Evolutionary conservation across 2,329 filamentous ascomycete species (phyloP), one percentile per base, ranked within the genome.

Genomic region (Fusarium compactum): DNA sequence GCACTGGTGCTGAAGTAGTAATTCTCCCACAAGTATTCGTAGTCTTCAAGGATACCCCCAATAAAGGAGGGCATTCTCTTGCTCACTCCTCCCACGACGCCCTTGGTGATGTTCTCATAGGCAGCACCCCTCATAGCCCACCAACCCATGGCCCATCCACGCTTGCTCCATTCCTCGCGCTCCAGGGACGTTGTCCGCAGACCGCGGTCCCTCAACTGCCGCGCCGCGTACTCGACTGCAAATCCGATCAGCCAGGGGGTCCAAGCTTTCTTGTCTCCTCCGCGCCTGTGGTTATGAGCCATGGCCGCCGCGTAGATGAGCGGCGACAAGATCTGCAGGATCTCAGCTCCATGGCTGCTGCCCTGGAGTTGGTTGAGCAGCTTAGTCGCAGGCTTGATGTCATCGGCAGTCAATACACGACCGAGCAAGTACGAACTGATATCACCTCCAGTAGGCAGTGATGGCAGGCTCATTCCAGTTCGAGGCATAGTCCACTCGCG

Each of bases 81-180:
- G 71, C 89, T 90, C 71, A 97, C 86, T 75, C 90, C 91, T 30
- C 85, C 84, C 10, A 95, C 90, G 16, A 95, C 80, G 7, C 89
- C 88, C 80, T 92, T 93, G 50, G 94, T 97, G 65, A 98, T 86
- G 75, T 94, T 93, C 81, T 98, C 93, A 81, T 99, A 99, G 75
- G 97, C 97, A 4, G 95, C 94, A n/a, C 96, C 95, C 65, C 95
- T 89, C 93, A 99, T 96, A 27, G 88, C 83, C 96, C 96, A 99
- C 95, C 96, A 98, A 22, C 90, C 92, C 85, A 98, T 91, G 3
- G 90, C 90, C 94, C 94, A 97, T 41, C 92, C 94, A 69, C 96
- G 87, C 81, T 93, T 94, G 77, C 86, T 90, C 85, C 97, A 89
- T 83, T 98, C 95, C 72, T 98, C 95, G 60, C 91, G 89, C 82